A percentile compares a stretch with the other conserved stretches of the same genome.
Conservation (phyloP, 805 yeast genomes). For the Candida sakaeoensis region DNA sequence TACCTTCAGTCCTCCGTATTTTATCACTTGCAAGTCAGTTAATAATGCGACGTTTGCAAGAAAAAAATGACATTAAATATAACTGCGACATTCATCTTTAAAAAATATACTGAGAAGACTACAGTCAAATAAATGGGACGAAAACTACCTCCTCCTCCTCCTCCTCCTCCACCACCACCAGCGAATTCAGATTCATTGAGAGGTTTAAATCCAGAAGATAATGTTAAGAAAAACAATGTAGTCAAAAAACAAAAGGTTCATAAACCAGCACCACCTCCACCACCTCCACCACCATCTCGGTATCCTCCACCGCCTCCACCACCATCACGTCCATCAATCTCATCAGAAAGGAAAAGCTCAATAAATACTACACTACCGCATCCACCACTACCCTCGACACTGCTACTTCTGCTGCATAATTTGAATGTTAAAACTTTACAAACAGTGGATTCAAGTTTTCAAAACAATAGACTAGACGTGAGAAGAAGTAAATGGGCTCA, state of each 20-base stretch:
- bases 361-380: too few relatives aligned
- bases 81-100: neutral
- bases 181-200: too few relatives aligned
- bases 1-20: too few relatives aligned
- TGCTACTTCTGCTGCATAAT: too few relatives aligned
- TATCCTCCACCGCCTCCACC: constrained; percentile 15
- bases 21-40: too few relatives aligned
- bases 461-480: constrained; percentile 29
- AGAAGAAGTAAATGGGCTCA: constrained; percentile 59
- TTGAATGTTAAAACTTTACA: too few relatives aligned
- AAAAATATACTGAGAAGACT: neutral
- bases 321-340: constrained; percentile 22
- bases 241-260: constrained; percentile 2
- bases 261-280: constrained; percentile 9
- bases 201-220: constrained; percentile 10
- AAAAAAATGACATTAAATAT: neutral
- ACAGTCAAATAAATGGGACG: constrained; percentile 12
- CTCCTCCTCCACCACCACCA: constrained; percentile 23
- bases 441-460: neutral
- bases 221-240: neutral
- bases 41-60: neutral
- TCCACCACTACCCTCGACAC: too few relatives aligned
- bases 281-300: constrained; percentile 10
- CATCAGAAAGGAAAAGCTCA: constrained; percentile 5
- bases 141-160: constrained; percentile 32